Percentiles rank a stretch among this genome's conserved stretches.
phyloP scores from a whole-genome alignment of 2,329 filamentous ascomycete species.

The Colletotrichum sp. region DNA sequence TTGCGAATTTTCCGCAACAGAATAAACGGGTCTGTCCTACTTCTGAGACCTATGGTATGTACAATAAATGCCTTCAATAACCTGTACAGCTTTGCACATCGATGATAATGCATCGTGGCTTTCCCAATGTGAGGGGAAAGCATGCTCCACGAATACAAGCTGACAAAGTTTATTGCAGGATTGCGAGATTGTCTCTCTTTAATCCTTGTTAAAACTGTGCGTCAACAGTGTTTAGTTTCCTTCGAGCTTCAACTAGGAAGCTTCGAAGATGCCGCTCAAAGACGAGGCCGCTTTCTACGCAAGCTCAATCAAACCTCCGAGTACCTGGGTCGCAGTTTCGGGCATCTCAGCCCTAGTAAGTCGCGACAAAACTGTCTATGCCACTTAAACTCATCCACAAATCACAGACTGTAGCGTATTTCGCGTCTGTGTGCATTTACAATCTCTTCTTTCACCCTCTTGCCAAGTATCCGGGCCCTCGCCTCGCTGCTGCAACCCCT shows the following conservation, averaged over 20 bases:
- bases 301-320: not conserved
- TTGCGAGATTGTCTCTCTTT: too few species aligned
- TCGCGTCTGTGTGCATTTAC: slow-evolving; percentile 20
- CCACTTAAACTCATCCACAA: not conserved
- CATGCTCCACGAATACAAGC: not conserved
- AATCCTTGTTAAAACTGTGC: not conserved
- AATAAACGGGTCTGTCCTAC: not conserved
- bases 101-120: not conserved
- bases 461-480: slow-evolving; percentile 31
- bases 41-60: not conserved
- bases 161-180: not conserved
- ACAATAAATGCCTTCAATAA: not conserved
- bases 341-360: not conserved
- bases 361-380: not conserved
- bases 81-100: not conserved
- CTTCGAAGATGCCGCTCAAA: not conserved
- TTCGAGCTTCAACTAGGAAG: not conserved
- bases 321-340: not conserved
- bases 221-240: not conserved
- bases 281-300: not conserved
- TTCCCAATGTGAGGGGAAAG: not conserved
- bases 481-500: not conserved
- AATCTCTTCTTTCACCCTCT: slow-evolving; percentile 39
- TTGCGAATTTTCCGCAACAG: not conserved
- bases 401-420: not conserved